A percentile compares a stretch with the other conserved stretches of the same genome.
phyloP scores from a whole-genome alignment of 2,329 filamentous ascomycete genomes.

The Gremmenia infestans region DNA sequence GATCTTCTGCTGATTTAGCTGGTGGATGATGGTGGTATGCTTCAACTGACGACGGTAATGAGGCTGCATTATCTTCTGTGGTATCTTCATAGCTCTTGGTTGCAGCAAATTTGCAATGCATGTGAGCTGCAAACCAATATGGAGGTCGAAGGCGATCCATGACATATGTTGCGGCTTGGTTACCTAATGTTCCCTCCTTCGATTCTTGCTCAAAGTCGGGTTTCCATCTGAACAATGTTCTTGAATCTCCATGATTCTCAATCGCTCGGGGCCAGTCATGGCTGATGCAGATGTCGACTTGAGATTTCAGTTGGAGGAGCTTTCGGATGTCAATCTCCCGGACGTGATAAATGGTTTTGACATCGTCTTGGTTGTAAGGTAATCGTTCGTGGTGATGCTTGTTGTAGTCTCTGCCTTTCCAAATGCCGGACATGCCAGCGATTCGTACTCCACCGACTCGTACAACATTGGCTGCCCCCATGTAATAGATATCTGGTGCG shows the following conservation, averaged over 20 bases:
- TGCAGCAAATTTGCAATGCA: conserved; percentile 85
- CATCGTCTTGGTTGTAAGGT: conserved; percentile 72
- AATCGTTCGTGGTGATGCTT: conserved; percentile 80
- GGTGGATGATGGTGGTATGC: neutral
- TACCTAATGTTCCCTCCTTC: conserved; percentile 69
- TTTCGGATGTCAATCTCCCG: conserved; percentile 89
- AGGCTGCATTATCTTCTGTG: conserved; percentile 9
- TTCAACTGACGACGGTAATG: neutral
- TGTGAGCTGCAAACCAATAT: conserved; percentile 90
- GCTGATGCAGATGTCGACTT: conserved; percentile 86
- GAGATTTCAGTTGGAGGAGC: conserved; percentile 74
- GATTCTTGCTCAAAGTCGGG: conserved; percentile 72
- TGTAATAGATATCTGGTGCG: conserved; percentile 93
- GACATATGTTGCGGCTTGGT: conserved; percentile 70
- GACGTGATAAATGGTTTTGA: conserved; percentile 83
- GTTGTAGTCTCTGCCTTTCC: conserved; percentile 84
- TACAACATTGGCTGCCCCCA: conserved; percentile 87
- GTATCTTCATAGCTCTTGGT: conserved; percentile 48
- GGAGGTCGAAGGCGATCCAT: conserved; percentile 75
- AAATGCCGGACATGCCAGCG: conserved; percentile 87
- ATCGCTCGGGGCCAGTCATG: conserved; percentile 92
- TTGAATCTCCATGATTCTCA: conserved; percentile 70
- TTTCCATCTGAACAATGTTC: conserved; percentile 67
- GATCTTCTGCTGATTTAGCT: neutral
- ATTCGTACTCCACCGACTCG: conserved; percentile 81